Percentiles rank a stretch among this genome's conserved stretches.
These are phyloP conservation scores for Annulohypoxylon moriforme DNA, from an alignment of 495 filamentous ascomycete species.

Conservation along the genomic window DNA sequence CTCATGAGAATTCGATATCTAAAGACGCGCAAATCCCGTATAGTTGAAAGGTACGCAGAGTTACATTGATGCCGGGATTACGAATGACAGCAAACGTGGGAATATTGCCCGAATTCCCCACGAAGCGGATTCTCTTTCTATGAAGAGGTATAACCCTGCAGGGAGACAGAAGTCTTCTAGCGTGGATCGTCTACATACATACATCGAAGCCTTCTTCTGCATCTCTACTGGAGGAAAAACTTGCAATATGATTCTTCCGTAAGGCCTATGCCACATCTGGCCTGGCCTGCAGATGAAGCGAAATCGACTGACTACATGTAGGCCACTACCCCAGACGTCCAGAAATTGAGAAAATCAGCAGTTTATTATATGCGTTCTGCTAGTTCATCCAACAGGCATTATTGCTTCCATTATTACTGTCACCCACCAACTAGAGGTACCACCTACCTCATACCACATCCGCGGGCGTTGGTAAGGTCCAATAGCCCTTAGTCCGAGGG, in stretches of 20 bases:
- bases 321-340: slow-evolving; percentile 23
- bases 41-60: slow-evolving; percentile 28
- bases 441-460: slow-evolving; percentile 35
- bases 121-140: not conserved
- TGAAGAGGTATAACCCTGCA: not conserved
- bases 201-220: slow-evolving; percentile 18
- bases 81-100: slow-evolving; percentile 30
- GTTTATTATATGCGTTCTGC: slow-evolving; percentile 14
- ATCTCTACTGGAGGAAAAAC: slow-evolving; percentile 44
- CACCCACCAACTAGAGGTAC: slow-evolving; percentile 30
- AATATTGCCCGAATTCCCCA: slow-evolving; percentile 37
- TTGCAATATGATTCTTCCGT: slow-evolving; percentile 37
- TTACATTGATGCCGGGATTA: no score
- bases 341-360: slow-evolving; percentile 27
- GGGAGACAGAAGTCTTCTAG: slow-evolving; percentile 27
- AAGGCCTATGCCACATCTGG: slow-evolving; percentile 29
- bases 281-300: slow-evolving; percentile 33
- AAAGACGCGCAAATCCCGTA: not conserved
- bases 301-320: slow-evolving; percentile 31
- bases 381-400: slow-evolving; percentile 22
- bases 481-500: slow-evolving; percentile 27
- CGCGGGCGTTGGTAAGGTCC: slow-evolving; percentile 9
- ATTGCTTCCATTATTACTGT: slow-evolving; percentile 14
- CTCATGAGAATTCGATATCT: not conserved
- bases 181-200: slow-evolving; percentile 21